A percentile compares a stretch with the other conserved stretches of the same genome.
These are phyloP conservation scores for Blyttiomyces sp. DNA, from an alignment of 371 early-diverging fungal genomes.

Conservation along the genomic window DNA sequence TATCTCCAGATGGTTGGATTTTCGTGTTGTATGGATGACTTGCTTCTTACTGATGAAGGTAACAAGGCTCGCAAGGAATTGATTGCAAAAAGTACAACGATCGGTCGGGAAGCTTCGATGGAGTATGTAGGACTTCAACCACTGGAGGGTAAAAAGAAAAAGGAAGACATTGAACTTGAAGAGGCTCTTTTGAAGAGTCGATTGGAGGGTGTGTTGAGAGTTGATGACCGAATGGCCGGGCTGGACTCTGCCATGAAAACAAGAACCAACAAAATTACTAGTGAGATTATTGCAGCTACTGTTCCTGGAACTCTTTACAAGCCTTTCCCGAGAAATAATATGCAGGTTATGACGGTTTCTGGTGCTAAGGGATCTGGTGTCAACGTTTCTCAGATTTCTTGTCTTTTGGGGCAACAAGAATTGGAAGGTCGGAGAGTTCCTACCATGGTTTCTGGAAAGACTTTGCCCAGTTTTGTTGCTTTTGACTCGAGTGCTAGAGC, in stretches of 20 bases:
- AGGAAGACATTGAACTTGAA: slow-evolving; percentile 6
- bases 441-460: slow-evolving; percentile 96
- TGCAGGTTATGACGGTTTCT: slow-evolving; percentile 98
- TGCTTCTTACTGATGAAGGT: slow-evolving; percentile 83
- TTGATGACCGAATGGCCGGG: slow-evolving; percentile 82
- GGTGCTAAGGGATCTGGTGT: slow-evolving; percentile 99
- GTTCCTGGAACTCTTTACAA: slow-evolving; percentile 82
- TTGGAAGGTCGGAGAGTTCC: slow-evolving; percentile 99
- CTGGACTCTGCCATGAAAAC: slow-evolving; percentile 90
- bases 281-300: slow-evolving; percentile 74
- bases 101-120: slow-evolving; percentile 53
- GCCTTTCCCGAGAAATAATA: slow-evolving; percentile 94
- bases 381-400: slow-evolving; percentile 98
- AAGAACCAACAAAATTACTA: slow-evolving; percentile 78
- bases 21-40: slow-evolving; percentile 99
- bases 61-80: slow-evolving; percentile 74
- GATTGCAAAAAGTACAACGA: slow-evolving; percentile 43
- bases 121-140: slow-evolving; percentile 72
- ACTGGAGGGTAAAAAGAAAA: slow-evolving; percentile 29
- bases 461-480: slow-evolving; percentile 93
- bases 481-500: slow-evolving; percentile 89
- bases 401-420: slow-evolving; percentile 98
- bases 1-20: slow-evolving; percentile 93
- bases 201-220: slow-evolving; percentile 82
- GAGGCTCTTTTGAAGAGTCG: slow-evolving; percentile 40